These are phyloP conservation scores for Baorangia bicolor DNA, from an alignment of 768 basidiomycete species.

Conservation along the genomic window DNA sequence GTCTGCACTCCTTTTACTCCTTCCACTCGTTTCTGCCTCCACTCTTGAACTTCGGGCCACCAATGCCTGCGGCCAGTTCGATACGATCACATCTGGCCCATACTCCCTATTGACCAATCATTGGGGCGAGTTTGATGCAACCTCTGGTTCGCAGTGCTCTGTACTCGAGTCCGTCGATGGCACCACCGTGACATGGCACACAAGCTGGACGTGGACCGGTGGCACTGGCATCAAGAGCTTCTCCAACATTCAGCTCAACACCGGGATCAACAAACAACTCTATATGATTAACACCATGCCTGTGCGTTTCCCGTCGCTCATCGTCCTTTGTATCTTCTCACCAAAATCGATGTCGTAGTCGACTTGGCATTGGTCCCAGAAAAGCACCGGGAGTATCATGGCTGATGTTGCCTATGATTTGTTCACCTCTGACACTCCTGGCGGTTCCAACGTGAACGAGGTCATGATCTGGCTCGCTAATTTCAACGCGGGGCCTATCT, in stretches of 20 bases:
- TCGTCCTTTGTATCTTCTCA: neutral
- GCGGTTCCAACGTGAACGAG: constrained; percentile 45
- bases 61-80: constrained; percentile 49
- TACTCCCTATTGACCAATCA: constrained; percentile 55
- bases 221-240: constrained; percentile 58
- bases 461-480: constrained; percentile 71
- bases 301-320: constrained; percentile 34
- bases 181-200: constrained; percentile 48
- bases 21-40: constrained; percentile 22
- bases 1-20: constrained; percentile 12
- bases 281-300: constrained; percentile 54
- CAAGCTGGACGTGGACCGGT: constrained; percentile 53
- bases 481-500: constrained; percentile 58
- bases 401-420: constrained; percentile 62
- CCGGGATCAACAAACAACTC: constrained; percentile 51
- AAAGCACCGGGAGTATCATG: constrained; percentile 40
- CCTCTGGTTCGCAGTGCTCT: constrained; percentile 53
- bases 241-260: constrained; percentile 53
- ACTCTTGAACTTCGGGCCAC: neutral
- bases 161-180: constrained; percentile 43
- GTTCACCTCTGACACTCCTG: constrained; percentile 54
- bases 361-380: constrained; percentile 57
- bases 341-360: constrained; percentile 34
- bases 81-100: constrained; percentile 40
- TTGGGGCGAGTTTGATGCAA: constrained; percentile 40